A percentile compares a stretch with the other conserved stretches of the same genome.
phyloP scores from a whole-genome alignment of 768 basidiomycete species.

The Zangia roseola region DNA sequence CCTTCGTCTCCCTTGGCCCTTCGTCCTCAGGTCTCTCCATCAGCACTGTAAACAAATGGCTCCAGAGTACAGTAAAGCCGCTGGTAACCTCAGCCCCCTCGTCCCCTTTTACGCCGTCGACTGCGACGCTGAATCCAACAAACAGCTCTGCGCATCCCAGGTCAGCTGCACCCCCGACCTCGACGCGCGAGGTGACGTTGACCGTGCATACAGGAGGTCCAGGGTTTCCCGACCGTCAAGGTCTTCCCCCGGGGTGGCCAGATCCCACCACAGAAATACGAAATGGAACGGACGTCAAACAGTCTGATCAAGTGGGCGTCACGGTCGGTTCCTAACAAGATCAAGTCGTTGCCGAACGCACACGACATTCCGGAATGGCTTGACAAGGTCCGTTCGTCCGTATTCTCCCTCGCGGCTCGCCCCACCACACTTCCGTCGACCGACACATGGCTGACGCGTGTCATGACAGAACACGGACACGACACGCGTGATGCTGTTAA shows the following conservation, averaged over 20 bases:
- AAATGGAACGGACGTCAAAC: conserved; percentile 66
- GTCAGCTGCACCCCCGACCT: conserved; percentile 28
- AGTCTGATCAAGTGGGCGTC: conserved; percentile 77
- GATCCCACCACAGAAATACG: conserved; percentile 61
- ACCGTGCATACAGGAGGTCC: conserved; percentile 50
- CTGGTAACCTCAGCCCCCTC: conserved; percentile 72
- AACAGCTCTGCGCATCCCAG: conserved; percentile 78
- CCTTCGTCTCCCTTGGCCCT: neutral
- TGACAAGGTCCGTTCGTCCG: conserved; percentile 50
- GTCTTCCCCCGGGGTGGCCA: conserved; percentile 78
- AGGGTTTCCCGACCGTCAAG: conserved; percentile 95
- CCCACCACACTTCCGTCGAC: neutral
- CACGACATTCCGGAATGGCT: conserved; percentile 68
- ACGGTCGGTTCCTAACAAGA: conserved; percentile 68
- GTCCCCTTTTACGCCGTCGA: conserved; percentile 92
- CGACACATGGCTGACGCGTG: neutral
- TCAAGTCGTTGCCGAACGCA: conserved; percentile 55
- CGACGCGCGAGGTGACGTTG: neutral
- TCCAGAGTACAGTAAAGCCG: conserved; percentile 84
- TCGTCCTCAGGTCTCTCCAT: neutral
- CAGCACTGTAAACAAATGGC: conserved; percentile 81
- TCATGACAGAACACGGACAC: conserved; percentile 36
- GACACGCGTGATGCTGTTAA: conserved; percentile 64
- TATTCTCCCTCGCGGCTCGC: neutral
- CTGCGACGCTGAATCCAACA: conserved; percentile 83